Conservation (phyloP, 345 rosid species). For the Eutrema heterophyllum region DNA sequence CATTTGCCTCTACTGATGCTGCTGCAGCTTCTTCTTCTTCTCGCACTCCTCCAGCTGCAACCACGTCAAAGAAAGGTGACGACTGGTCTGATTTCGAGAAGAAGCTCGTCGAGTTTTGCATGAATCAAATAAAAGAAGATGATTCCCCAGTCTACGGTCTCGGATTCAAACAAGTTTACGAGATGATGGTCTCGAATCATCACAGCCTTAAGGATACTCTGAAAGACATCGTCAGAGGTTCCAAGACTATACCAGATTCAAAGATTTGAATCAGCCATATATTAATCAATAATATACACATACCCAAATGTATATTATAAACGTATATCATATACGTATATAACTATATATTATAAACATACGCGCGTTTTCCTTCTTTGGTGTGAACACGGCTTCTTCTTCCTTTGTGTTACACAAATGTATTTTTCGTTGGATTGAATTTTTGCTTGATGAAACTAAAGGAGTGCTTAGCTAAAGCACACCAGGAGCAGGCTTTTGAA, state of each 20-base stretch:
- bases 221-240: not conserved
- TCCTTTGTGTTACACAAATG: not conserved
- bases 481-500: too few species aligned
- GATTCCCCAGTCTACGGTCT: constrained; percentile 61
- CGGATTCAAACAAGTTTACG: constrained; percentile 59
- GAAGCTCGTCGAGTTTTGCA: constrained; percentile 64
- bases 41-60: constrained; percentile 22
- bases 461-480: too few species aligned
- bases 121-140: constrained; percentile 59
- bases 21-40: constrained; percentile 30
- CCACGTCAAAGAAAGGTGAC: constrained; percentile 50
- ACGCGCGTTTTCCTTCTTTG: too few species aligned
- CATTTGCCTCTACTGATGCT: constrained; percentile 42
- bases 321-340: too few species aligned
- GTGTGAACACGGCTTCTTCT: too few species aligned
- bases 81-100: constrained; percentile 47
- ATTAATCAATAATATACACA: not conserved
- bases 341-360: too few species aligned
- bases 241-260: not conserved
- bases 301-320: too few species aligned
- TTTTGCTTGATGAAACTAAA: not conserved
- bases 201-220: constrained; percentile 46
- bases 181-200: constrained; percentile 47
- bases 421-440: not conserved
- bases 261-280: not conserved